These are phyloP conservation scores for Penicillium sp. DNA, from an alignment of 2,329 filamentous ascomycete species.

Conservation along the genomic window DNA sequence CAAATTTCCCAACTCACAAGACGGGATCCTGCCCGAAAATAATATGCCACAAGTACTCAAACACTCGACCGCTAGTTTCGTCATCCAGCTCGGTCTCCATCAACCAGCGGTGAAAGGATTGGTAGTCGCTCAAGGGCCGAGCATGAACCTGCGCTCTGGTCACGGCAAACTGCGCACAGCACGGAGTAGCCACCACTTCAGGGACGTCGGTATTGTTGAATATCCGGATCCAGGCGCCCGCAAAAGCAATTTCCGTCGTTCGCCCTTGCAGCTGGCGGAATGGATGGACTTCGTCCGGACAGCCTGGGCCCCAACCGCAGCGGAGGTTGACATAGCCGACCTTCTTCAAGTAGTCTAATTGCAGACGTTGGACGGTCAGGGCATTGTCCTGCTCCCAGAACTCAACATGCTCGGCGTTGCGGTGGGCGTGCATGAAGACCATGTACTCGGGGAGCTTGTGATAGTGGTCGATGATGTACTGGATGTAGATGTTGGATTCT, in stretches of 20 bases:
- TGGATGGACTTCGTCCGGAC: constrained; percentile 38
- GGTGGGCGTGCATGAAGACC: constrained; percentile 60
- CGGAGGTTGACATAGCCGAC: constrained; percentile 62
- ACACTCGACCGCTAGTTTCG: constrained; percentile 58
- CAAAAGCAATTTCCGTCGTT: constrained; percentile 30
- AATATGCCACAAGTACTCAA: constrained; percentile 68
- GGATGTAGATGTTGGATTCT: constrained; percentile 49
- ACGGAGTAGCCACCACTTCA: constrained; percentile 55
- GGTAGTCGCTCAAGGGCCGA: constrained; percentile 55
- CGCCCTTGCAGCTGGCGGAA: constrained; percentile 25
- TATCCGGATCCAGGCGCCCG: constrained; percentile 31
- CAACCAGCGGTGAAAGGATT: constrained; percentile 60
- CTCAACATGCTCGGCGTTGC: constrained; percentile 54
- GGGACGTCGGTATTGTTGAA: constrained; percentile 47
- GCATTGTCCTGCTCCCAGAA: constrained; percentile 56
- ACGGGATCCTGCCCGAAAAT: constrained; percentile 48
- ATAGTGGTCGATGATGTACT: constrained; percentile 50
- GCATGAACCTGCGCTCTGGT: constrained; percentile 54
- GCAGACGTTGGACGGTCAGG: constrained; percentile 51
- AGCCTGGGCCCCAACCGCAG: constrained; percentile 45
- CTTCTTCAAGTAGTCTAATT: constrained; percentile 51
- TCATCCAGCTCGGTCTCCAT: constrained; percentile 57
- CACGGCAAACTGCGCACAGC: constrained; percentile 68
- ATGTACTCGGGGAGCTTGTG: constrained; percentile 52
- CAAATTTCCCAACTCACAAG: constrained; percentile 33